Percentiles rank a stretch among this genome's conserved stretches.
Evolutionary conservation across 1,284 basidiomycete genomes (phyloP).

Genomic region (Papiliotrema flavescens): DNA sequence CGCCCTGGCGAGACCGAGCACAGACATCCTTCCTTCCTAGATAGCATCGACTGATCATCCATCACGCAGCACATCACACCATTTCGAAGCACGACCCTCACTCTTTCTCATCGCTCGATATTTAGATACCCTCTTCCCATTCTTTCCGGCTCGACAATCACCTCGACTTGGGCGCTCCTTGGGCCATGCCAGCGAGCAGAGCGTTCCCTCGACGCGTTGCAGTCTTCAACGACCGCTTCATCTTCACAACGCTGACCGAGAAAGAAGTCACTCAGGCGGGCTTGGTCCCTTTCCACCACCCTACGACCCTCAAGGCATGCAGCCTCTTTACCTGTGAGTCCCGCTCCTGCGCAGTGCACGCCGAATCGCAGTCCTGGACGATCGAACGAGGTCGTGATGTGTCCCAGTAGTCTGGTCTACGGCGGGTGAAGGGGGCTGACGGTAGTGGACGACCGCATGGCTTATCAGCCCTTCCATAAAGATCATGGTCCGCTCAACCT

Average conservation of each 20-base stretch:
- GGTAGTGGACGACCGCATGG: slow-evolving; percentile 68
- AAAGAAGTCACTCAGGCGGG: slow-evolving; percentile 21
- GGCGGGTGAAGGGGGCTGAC: not conserved
- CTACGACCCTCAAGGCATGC: slow-evolving; percentile 24
- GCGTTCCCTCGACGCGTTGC: slow-evolving; percentile 37
- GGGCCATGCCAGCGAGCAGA: too few species aligned
- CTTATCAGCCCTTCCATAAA: slow-evolving; percentile 89
- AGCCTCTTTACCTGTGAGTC: slow-evolving; percentile 38
- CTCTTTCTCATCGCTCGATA: too few species aligned
- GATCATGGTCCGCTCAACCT: slow-evolving; percentile 94
- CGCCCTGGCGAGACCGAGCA: too few species aligned
- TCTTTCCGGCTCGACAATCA: not conserved
- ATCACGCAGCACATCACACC: too few species aligned
- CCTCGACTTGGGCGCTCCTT: not conserved
- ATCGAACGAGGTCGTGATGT: too few species aligned
- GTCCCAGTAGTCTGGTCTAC: too few species aligned
- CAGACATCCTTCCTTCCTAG: too few species aligned
- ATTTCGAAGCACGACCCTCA: too few species aligned
- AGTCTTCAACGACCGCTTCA: slow-evolving; percentile 30
- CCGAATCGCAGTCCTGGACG: too few species aligned
- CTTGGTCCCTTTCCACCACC: slow-evolving; percentile 31
- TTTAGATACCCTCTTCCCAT: too few species aligned
- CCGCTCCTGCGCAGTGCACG: not conserved
- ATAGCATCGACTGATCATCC: too few species aligned
- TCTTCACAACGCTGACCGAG: slow-evolving; percentile 41